Base-by-base conservation (phyloP, 495 filamentous ascomycete genomes). In the Pyronema omphalodes region DNA sequence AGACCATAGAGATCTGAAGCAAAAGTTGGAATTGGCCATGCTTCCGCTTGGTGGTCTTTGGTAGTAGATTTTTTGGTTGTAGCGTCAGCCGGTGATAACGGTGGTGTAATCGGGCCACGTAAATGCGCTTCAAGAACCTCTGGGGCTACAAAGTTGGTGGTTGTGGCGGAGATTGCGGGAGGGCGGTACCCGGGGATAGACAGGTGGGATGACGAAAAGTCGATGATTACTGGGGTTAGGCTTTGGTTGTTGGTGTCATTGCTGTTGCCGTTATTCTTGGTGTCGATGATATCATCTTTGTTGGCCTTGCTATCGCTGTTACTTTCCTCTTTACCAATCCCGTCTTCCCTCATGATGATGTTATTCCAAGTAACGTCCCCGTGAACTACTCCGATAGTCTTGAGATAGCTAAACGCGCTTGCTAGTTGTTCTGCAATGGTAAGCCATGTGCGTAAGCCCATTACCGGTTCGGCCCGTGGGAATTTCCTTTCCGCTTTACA, bases 291-390 rank as follows among this genome's bases (percentile, higher is more conserved):
- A 2, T 29, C 5, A 29, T 29, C 23, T 1, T 29, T 29, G 23
- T 29, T 29, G 23, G 5, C 23, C 9, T 37, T 33, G 11, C 14
- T 45, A 8, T n/a, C 41, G 6, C 23, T 29, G 23, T 29, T 29
- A 29, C n/a, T n/a, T n/a, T n/a, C n/a, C n/a, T n/a, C n/a, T n/a
- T 29, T 0, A 15, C n/a, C 23, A 49, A 2, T 17, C 12, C 35
- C n/a, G n/a, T 52, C 23, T 18, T 55, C 36, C 3, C 57, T 54
- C 5, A 65, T 50, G 3, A 65, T 53, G 36, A 65, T 51, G 29
- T 65, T 65, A 41, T 58, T 37, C 61, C 55, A 64, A 37, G 65
- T 65, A 12, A 65, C 44, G 14, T 65, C 62, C 9, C 62, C 62
- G 6, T 65, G 62, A 43, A 65, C 58, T 9, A 65, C 56, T 0